Base-by-base conservation (phyloP, 768 basidiomycete species). In the Heimioporus sp. region DNA sequence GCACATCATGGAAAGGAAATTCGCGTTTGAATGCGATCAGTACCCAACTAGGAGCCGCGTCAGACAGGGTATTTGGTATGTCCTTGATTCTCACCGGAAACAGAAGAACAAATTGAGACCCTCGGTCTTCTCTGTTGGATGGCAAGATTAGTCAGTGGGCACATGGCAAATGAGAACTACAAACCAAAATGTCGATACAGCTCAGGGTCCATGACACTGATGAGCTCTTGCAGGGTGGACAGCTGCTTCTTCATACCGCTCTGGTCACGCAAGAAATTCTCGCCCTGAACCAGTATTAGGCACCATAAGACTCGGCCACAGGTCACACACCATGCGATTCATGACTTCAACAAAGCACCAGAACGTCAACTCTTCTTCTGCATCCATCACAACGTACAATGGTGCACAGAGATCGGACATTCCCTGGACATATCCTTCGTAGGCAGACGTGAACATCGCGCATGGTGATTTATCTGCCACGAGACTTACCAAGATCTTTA, bases 331-430 rank as follows among this genome's bases (percentile, higher is more conserved):
- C 92, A 97, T 97, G 50, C 91, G 85, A 63, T 90, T 80, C 97
- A 99, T 98, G 55, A 95, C 82, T 57, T 87, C 82, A 19, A 90
- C 93, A 63, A 99, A 93, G 64, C 92, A 93, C 94, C 95, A 98
- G 72, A 98, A 98, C 2, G 91, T 92, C 71, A 92, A 70, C 48
- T 87, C 89, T 62, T 96, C 94, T 56, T 97, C 87, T 8, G 84
- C 90, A 47, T 80, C 85, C 80, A 91, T 86, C 15, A 94, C 90
- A 21, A 98, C 86, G 63, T 98, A 98, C 7, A 98, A 72, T 12
- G 97, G 97, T 4, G 92, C 87, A 60, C 91, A 90, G 13, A 99
- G 80, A 70, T 99, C 97, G 3, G 91, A 93, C 97, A 98, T 98
- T 31, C 97, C 97, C 70, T 98, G 97, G 5, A 98, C 97, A 67